Percentiles rank a stretch among this genome's conserved stretches.
Conservation (phyloP, 202 grass and related monocot genomes). For the Digitaria exilis region DNA sequence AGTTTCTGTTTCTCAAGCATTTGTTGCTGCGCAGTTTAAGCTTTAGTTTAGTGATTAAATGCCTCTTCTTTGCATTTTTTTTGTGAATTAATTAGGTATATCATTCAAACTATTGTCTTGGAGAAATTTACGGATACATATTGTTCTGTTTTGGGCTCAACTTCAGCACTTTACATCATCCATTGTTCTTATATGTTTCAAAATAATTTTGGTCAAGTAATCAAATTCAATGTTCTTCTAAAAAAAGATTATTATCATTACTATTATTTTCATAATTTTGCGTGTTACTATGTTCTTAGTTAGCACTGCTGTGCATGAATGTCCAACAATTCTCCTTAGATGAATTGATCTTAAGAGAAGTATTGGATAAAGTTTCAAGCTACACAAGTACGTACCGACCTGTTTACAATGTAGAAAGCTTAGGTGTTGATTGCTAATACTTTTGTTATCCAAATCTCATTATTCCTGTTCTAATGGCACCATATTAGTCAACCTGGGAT, state of each 20-base stretch:
- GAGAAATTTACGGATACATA: neutral
- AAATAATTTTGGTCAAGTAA: neutral
- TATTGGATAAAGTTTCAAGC: conserved; percentile 1
- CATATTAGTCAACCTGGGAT: neutral
- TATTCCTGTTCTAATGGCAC: conserved; percentile 2
- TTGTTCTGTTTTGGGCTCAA: neutral
- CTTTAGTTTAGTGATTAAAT: neutral
- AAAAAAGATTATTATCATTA: too few species aligned
- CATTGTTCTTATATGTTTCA: neutral
- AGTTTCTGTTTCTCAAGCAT: neutral
- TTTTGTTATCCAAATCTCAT: conserved; percentile 13
- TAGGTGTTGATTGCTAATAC: conserved; percentile 4
- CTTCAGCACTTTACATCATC: neutral
- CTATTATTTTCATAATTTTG: neutral
- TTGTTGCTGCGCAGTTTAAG: neutral
- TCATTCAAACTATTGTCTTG: neutral
- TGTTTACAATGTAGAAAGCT: conserved; percentile 14
- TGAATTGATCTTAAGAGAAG: neutral
- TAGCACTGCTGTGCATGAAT: neutral
- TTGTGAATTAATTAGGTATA: neutral
- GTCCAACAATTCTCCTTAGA: neutral
- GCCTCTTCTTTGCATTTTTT: neutral
- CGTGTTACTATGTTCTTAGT: neutral
- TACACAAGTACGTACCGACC: neutral
- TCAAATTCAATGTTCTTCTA: neutral